Evolutionary conservation across 169 alveolate species (phyloP), one percentile per base, ranked within the genome.

Genomic region (Babesia bovis): DNA sequence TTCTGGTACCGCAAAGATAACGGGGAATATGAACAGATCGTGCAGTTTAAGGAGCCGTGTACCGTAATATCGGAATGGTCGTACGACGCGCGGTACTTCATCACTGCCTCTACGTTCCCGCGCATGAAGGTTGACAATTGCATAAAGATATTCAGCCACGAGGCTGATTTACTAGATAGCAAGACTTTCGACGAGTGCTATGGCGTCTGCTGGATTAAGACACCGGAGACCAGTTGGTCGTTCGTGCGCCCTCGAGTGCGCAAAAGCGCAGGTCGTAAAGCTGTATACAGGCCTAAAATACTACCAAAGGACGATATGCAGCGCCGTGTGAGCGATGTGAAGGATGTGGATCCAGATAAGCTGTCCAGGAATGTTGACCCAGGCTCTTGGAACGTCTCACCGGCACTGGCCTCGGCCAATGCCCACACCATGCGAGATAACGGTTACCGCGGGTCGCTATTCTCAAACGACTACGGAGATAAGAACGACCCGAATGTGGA

Each of bases 1-100:
- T 84, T 88, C 72, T 88, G 87, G 83, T 55, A 88, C 67, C 66
- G 76, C 53, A 81, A 81, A 66, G 84, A 52, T 44, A 6, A 47
- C 4, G 1, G 61, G 23, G 84, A 69, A 9, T 58, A 60, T 63
- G 83, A 69, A 42, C 88, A 81, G 82, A 63, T 78, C 35, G 82
- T 84, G 9, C 85, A 76, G 25, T 28, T 84, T 41, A 88, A 85
- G 44, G 93, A 88, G 44, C 87, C 93, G 7, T 88, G 93, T 33
- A 88, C 93, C 7, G 93, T 88, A 0, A 19, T 88, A 2, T 88
- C 90, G 50, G 91, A 88, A 28, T 88, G 93, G 93, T 88, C 93
- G 6, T 38, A 42, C 23, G 93, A 88, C 70, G 82, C 91, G n/a
- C 58, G 76, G 0, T 74, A 75, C 40, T 84, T 88, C 55, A 70